phyloP scores from a whole-genome alignment of 768 basidiomycete species.

The Serpula lacrymans region DNA sequence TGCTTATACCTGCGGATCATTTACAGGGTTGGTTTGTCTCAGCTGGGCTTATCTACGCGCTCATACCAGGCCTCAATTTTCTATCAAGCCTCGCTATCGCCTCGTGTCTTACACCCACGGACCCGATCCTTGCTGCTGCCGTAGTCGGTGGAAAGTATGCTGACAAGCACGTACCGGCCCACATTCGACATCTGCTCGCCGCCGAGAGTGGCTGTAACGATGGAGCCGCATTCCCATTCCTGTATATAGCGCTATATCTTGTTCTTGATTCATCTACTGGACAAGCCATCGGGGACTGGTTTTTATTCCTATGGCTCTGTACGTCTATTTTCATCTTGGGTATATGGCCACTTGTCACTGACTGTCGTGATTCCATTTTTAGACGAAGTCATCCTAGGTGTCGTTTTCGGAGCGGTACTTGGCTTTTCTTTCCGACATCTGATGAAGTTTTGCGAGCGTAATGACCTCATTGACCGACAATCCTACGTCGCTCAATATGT shows the following conservation, averaged over 20 bases:
- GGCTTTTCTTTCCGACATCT: constrained; percentile 82
- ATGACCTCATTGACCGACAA: constrained; percentile 87
- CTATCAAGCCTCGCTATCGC: constrained; percentile 86
- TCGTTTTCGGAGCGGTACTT: constrained; percentile 68
- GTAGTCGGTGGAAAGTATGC: constrained; percentile 96
- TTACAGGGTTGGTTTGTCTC: constrained; percentile 90
- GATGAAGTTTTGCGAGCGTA: constrained; percentile 89
- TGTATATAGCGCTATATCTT: constrained; percentile 87
- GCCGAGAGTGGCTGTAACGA: constrained; percentile 93
- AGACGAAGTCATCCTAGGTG: constrained; percentile 80
- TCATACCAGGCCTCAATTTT: constrained; percentile 88
- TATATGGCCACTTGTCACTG: constrained; percentile 3
- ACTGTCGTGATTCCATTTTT: constrained; percentile 11
- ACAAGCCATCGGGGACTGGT: constrained; percentile 81
- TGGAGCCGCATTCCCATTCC: constrained; percentile 94
- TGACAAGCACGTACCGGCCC: constrained; percentile 92
- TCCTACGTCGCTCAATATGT: constrained; percentile 94
- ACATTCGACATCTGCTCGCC: constrained; percentile 63
- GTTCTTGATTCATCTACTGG: constrained; percentile 61
- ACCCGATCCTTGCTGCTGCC: constrained; percentile 32
- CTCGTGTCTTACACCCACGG: constrained; percentile 88
- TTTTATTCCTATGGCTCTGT: constrained; percentile 85
- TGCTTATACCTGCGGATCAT: not conserved
- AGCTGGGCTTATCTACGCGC: constrained; percentile 84
- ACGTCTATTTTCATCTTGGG: constrained; percentile 31